Percentiles rank a stretch among this genome's conserved stretches.
phyloP scores from a whole-genome alignment of 768 basidiomycete genomes.

The Naganishia onofrii region DNA sequence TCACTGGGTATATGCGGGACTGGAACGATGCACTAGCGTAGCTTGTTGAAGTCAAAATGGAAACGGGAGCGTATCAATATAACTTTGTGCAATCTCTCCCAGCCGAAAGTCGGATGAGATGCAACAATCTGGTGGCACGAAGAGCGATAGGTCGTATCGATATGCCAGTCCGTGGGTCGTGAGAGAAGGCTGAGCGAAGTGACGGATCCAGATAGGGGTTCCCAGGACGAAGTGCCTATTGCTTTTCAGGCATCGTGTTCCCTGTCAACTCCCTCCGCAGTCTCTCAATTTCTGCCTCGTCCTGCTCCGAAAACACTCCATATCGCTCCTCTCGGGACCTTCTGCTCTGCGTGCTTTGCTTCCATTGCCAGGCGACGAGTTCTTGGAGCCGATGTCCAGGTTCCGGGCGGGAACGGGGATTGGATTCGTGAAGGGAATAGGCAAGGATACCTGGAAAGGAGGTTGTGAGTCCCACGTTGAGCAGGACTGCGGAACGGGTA shows the following conservation, averaged over 20 bases:
- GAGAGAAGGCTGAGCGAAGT: background rate
- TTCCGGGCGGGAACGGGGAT: constrained; percentile 47
- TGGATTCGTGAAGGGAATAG: constrained; percentile 51
- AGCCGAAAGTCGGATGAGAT: background rate
- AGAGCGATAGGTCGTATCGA: background rate
- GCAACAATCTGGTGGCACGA: background rate
- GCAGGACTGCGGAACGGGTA: background rate
- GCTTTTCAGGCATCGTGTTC: background rate
- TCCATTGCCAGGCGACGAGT: constrained; percentile 48
- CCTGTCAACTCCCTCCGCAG: constrained; percentile 43
- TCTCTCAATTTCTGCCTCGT: constrained; percentile 42
- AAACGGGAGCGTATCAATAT: background rate
- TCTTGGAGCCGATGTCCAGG: constrained; percentile 48
- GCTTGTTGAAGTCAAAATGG: background rate
- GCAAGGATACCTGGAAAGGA: constrained; percentile 43
- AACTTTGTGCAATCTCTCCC: background rate
- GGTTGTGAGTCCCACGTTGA: background rate
- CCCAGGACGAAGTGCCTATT: background rate
- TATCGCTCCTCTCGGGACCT: constrained; percentile 13
- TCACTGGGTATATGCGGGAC: background rate
- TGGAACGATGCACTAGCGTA: background rate
- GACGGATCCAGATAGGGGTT: background rate
- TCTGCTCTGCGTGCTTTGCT: constrained; percentile 27
- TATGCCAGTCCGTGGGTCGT: background rate
- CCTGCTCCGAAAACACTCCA: constrained; percentile 12